Evolutionary conservation across 805 yeast genomes (phyloP).

Genomic region (Phaffomyces antillensis): DNA sequence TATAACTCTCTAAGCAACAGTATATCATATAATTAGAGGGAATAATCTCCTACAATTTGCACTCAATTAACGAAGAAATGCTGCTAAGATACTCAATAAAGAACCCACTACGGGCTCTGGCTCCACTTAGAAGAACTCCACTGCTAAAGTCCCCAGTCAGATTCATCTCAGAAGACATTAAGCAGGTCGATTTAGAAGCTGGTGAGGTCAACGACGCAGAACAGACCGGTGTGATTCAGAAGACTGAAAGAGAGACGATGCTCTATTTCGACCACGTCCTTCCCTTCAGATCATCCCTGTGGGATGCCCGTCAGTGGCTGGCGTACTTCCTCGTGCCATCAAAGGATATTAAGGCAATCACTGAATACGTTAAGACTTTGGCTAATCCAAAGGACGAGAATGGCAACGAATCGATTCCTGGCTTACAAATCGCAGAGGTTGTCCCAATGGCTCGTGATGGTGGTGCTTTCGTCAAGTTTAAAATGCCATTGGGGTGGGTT

Average conservation of each 20-base stretch:
- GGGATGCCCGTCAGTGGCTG: slow-evolving; percentile 41
- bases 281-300: slow-evolving; percentile 36
- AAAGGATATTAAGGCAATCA: slow-evolving; percentile 31
- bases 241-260: slow-evolving; percentile 41
- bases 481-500: slow-evolving; percentile 45
- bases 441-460: slow-evolving; percentile 79
- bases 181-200: slow-evolving; percentile 37
- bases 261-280: slow-evolving; percentile 51
- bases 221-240: slow-evolving; percentile 51
- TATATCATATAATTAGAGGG: too few species aligned
- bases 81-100: neutral
- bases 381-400: slow-evolving; percentile 29
- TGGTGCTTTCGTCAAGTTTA: slow-evolving; percentile 83
- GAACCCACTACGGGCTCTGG: neutral
- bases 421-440: slow-evolving; percentile 46
- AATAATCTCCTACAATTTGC: neutral
- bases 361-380: slow-evolving; percentile 31
- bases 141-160: slow-evolving; percentile 11
- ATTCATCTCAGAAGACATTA: slow-evolving; percentile 32
- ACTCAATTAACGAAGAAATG: too few species aligned
- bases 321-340: slow-evolving; percentile 30
- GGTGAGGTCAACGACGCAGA: slow-evolving; percentile 51
- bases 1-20: too few species aligned
- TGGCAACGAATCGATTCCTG: slow-evolving; percentile 29
- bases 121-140: neutral